phyloP scores from a whole-genome alignment of 1,284 basidiomycete species.

The Amylostereum areolatum region DNA sequence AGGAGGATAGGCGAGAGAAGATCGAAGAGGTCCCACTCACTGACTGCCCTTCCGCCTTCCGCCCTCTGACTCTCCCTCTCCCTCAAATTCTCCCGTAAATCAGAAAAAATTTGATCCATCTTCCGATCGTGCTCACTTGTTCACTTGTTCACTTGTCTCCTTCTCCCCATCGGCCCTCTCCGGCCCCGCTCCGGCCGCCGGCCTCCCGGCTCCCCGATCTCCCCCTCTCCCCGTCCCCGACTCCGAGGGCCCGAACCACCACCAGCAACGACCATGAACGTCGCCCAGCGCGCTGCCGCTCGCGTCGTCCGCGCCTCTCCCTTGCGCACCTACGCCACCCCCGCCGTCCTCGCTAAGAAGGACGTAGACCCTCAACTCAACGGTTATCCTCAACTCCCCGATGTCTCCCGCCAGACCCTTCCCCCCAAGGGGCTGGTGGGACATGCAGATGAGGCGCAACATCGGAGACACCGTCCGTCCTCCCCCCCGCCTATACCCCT shows the following conservation, averaged over 20 bases:
- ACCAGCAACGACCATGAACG: background rate
- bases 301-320: constrained; percentile 16
- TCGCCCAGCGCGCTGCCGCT: constrained; percentile 3
- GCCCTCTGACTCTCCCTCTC: background rate
- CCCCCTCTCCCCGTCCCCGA: no score
- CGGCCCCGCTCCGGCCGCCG: no score
- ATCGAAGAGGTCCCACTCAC: no score
- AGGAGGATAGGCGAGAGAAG: no score
- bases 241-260: no score
- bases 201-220: no score
- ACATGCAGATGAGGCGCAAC: constrained; percentile 77
- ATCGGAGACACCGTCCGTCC: constrained; percentile 76
- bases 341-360: constrained; percentile 19
- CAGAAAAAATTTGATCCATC: no score
- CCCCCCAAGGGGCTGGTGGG: constrained; percentile 76
- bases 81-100: no score
- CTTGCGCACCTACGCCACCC: constrained; percentile 23
- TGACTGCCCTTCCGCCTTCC: background rate
- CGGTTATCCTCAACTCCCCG: constrained; percentile 76
- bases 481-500: background rate
- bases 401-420: constrained; percentile 62
- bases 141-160: no score
- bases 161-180: no score
- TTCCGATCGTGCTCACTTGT: no score
- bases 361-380: constrained; percentile 61